These are phyloP conservation scores for Boletus vinaceobasis DNA, from an alignment of 768 basidiomycete species.

Conservation along the genomic window DNA sequence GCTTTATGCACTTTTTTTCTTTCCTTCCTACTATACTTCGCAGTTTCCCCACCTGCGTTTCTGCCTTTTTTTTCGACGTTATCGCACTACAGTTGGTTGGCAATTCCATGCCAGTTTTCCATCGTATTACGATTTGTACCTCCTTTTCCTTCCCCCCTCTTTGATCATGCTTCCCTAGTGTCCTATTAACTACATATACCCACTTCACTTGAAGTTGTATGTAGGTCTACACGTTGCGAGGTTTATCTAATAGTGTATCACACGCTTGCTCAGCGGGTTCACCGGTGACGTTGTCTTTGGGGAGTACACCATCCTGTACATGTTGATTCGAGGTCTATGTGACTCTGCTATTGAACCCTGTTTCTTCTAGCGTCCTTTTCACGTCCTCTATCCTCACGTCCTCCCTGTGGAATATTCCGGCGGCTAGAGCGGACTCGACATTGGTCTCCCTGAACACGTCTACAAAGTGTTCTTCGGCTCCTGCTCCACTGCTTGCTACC, in stretches of 20 bases:
- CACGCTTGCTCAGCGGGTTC: neutral
- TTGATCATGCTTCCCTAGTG: slow-evolving; percentile 27
- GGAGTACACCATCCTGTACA: neutral
- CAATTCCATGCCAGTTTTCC: slow-evolving; percentile 2
- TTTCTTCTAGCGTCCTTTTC: slow-evolving; percentile 53
- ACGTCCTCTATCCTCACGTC: slow-evolving; percentile 84
- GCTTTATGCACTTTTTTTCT: slow-evolving; percentile 4
- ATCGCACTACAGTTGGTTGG: neutral
- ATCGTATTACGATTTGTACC: slow-evolving; percentile 2
- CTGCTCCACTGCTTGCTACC: slow-evolving; percentile 93
- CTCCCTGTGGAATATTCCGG: slow-evolving; percentile 92
- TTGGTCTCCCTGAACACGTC: slow-evolving; percentile 76
- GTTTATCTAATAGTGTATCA: slow-evolving; percentile 32
- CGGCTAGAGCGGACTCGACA: slow-evolving; percentile 91
- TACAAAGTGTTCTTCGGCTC: slow-evolving; percentile 77
- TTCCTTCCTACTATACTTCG: slow-evolving; percentile 1
- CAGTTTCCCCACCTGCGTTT: neutral
- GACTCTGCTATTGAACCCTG: slow-evolving; percentile 49
- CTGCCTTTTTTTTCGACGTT: neutral
- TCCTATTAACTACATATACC: slow-evolving; percentile 34
- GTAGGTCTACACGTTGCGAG: slow-evolving; percentile 30
- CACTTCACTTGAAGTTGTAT: slow-evolving; percentile 29
- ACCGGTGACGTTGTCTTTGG: too few relatives aligned
- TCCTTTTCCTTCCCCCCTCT: neutral
- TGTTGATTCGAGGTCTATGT: slow-evolving; percentile 5